phyloP scores from a whole-genome alignment of 2,329 filamentous ascomycete genomes.

The Colletotrichum nymphaeae region DNA sequence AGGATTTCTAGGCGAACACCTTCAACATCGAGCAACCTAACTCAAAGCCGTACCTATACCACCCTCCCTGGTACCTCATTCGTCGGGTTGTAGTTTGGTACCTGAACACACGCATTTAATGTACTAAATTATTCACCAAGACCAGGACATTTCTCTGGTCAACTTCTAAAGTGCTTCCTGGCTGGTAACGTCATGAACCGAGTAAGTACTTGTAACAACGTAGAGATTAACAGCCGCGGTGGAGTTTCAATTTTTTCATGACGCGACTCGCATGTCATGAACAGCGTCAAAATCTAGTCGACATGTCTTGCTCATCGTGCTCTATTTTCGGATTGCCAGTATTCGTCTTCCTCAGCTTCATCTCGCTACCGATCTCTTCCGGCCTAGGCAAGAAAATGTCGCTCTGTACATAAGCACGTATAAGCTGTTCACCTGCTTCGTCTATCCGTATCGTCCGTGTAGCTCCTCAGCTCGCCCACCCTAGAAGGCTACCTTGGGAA shows the following conservation, averaged over 20 bases:
- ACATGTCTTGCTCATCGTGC: neutral
- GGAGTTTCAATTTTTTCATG: constrained; percentile 12
- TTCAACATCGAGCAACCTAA: neutral
- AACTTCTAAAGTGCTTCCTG: neutral
- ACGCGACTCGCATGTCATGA: neutral
- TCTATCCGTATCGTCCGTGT: no score
- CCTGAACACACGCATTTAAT: neutral
- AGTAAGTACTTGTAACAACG: constrained; percentile 21
- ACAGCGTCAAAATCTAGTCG: neutral
- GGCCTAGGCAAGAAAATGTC: neutral
- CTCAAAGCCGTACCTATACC: neutral
- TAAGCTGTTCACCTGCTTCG: no score
- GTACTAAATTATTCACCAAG: neutral
- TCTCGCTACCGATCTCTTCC: neutral
- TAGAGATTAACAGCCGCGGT: constrained; percentile 8
- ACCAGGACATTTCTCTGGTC: no score
- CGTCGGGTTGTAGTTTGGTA: neutral
- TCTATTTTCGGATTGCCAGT: neutral
- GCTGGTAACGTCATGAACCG: neutral
- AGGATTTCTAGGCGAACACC: neutral
- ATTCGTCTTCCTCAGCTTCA: neutral
- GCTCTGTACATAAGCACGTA: no score
- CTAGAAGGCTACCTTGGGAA: neutral
- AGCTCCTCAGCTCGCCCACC: neutral
- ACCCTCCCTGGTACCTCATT: neutral